A percentile compares a stretch with the other conserved stretches of the same genome.
Evolutionary conservation across 306 rosid genomes (phyloP).

Genomic region (Malus asiatica): DNA sequence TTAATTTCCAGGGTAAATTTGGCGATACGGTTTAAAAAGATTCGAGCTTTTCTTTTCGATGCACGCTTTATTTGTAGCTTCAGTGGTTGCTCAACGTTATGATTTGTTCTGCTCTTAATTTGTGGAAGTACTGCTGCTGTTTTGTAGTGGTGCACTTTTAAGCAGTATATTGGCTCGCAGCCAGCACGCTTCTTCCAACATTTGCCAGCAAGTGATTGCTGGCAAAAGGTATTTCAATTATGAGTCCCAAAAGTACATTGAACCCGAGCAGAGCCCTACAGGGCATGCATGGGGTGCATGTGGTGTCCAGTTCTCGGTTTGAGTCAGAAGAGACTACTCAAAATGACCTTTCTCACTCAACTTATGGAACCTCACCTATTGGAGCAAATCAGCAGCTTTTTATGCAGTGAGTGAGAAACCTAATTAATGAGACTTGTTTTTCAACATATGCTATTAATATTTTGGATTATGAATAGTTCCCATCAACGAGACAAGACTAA

Average conservation of each 20-base stretch:
- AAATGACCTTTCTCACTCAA: conserved; percentile 31
- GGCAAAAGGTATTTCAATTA: conserved; percentile 41
- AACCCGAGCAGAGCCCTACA: conserved; percentile 50
- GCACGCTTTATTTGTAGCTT: not conserved
- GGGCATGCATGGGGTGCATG: conserved; percentile 71
- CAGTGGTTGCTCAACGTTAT: not conserved
- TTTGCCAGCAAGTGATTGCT: conserved; percentile 71
- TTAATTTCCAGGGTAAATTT: no score
- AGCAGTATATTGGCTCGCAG: conserved; percentile 18
- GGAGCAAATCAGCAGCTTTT: conserved; percentile 46
- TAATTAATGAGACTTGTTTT: not conserved
- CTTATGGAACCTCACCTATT: conserved; percentile 32
- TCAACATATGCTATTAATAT: not conserved
- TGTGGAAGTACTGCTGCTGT: not conserved
- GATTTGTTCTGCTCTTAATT: conserved; percentile 2
- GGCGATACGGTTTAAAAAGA: not conserved
- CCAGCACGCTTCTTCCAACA: conserved; percentile 21
- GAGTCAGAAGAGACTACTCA: conserved; percentile 39
- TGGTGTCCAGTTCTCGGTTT: conserved; percentile 54
- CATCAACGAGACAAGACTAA: not conserved
- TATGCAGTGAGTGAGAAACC: conserved; percentile 71
- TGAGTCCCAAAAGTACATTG: conserved; percentile 38
- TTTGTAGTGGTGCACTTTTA: conserved; percentile 21
- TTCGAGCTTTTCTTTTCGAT: not conserved
- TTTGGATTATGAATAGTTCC: not conserved